These are phyloP conservation scores for Tulasnella calospora DNA, from an alignment of 768 basidiomycete species.

Conservation along the genomic window DNA sequence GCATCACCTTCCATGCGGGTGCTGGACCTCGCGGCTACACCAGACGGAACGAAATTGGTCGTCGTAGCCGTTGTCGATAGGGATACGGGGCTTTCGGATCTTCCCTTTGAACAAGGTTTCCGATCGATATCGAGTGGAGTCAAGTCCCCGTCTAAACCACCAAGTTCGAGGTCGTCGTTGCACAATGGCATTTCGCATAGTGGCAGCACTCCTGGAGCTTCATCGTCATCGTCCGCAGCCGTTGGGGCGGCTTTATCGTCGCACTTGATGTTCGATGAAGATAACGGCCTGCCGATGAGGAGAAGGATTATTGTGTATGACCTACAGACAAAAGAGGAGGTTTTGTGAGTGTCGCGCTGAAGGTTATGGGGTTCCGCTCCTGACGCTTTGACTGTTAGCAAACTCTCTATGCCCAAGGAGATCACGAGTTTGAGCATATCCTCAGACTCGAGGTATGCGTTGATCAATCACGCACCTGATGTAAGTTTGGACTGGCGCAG, in stretches of 20 bases:
- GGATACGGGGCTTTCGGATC: not conserved
- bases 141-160: not conserved
- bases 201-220: not conserved
- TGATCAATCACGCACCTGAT: constrained; percentile 83
- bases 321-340: constrained; percentile 58
- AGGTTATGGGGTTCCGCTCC: constrained; percentile 15
- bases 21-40: constrained; percentile 79
- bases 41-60: constrained; percentile 76
- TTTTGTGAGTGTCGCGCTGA: constrained; percentile 50
- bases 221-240: constrained; percentile 15
- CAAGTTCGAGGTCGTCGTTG: not conserved
- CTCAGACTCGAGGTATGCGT: constrained; percentile 75
- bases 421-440: constrained; percentile 85
- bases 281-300: constrained; percentile 33
- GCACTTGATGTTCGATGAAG: constrained; percentile 9
- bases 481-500: constrained; percentile 45
- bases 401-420: constrained; percentile 47
- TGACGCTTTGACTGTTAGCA: constrained; percentile 29
- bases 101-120: not conserved
- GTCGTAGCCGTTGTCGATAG: constrained; percentile 54
- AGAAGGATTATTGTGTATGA: constrained; percentile 71
- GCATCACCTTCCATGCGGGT: constrained; percentile 68
- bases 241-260: constrained; percentile 14
- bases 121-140: not conserved
- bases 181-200: not conserved